Conservation (phyloP, 805 yeast species). For the Clavispora vitiphila region DNA sequence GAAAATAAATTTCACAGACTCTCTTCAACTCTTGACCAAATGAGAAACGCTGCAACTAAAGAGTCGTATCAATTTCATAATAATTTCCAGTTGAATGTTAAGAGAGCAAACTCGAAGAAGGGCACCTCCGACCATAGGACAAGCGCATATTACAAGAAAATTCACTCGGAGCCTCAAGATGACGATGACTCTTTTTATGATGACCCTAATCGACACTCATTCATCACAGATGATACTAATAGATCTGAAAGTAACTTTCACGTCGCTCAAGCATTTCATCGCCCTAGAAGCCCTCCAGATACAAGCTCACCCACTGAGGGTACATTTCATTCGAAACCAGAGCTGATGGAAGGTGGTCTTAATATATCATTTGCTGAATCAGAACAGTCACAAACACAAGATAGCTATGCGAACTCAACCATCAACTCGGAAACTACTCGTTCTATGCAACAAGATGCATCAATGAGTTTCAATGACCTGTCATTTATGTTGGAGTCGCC, state of each 20-base stretch:
- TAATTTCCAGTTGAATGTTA: slow-evolving; percentile 35
- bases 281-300: neutral
- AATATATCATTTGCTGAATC: neutral
- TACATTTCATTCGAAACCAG: neutral
- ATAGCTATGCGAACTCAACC: neutral
- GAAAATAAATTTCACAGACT: slow-evolving; percentile 30
- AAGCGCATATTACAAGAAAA: slow-evolving; percentile 29
- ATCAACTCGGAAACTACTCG: neutral
- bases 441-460: neutral
- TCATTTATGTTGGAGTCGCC: slow-evolving; percentile 11
- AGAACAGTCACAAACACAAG: neutral
- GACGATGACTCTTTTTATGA: slow-evolving; percentile 4
- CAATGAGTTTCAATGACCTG: neutral
- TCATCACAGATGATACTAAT: neutral
- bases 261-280: neutral
- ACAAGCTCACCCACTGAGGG: neutral
- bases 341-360: neutral
- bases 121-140: slow-evolving; percentile 14
- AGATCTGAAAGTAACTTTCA: neutral
- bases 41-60: slow-evolving; percentile 25
- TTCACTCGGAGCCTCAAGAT: slow-evolving; percentile 17
- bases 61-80: slow-evolving; percentile 37
- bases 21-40: slow-evolving; percentile 31
- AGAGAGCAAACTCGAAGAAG: slow-evolving; percentile 18
- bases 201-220: neutral